phyloP scores from a whole-genome alignment of 768 basidiomycete species.

The Boletus reticulatus region DNA sequence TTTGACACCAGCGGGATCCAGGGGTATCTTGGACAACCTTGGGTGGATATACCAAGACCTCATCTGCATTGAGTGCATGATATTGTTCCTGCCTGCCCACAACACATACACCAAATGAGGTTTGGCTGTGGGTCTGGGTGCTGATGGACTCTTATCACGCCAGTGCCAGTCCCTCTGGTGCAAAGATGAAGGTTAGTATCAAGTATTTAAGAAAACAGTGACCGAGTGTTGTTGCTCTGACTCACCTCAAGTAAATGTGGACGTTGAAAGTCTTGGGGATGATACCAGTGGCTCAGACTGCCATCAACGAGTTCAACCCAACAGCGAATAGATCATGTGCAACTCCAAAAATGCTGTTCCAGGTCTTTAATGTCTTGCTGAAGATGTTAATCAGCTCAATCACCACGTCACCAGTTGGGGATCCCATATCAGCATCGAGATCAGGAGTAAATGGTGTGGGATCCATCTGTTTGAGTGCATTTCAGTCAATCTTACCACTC shows the following conservation, averaged over 20 bases:
- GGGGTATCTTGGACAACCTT: too few species aligned
- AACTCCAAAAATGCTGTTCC: conserved; percentile 21
- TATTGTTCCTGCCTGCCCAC: too few species aligned
- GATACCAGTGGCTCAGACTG: conserved; percentile 30
- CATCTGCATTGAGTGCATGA: too few species aligned
- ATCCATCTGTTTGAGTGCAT: conserved; percentile 27
- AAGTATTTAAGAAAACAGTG: not conserved
- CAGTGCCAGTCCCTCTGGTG: too few species aligned
- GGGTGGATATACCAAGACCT: too few species aligned
- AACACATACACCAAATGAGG: too few species aligned
- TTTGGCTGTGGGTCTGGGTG: too few species aligned
- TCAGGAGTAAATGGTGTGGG: conserved; percentile 21
- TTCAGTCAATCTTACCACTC: conserved; percentile 31
- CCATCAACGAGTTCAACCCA: conserved; percentile 32
- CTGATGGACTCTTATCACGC: too few species aligned
- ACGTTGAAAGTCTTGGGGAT: conserved; percentile 29
- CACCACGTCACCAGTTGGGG: conserved; percentile 26
- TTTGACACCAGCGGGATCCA: too few species aligned
- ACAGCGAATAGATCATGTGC: conserved; percentile 30
- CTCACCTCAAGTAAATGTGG: conserved; percentile 29
- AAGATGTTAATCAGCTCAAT: conserved; percentile 26
- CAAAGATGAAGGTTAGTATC: too few species aligned
- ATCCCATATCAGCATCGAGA: conserved; percentile 23
- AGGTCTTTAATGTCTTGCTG: conserved; percentile 21
- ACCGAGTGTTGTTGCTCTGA: not conserved